Evolutionary conservation across 257 asterid genomes (phyloP).

Genomic region (Asclepias syriaca): DNA sequence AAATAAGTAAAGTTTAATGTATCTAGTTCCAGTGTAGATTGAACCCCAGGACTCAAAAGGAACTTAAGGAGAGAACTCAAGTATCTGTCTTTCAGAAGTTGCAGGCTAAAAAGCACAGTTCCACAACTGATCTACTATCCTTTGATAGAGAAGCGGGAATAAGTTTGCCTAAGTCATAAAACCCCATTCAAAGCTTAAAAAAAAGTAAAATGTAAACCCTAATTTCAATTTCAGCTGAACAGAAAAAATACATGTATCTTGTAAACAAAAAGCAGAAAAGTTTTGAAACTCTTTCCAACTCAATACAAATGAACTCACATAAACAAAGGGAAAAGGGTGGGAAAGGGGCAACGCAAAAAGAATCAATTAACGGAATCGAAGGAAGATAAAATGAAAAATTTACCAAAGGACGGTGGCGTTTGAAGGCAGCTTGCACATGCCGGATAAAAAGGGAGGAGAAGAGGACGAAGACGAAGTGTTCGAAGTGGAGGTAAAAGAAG

Average conservation of each 20-base stretch:
- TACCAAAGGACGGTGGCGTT: constrained; percentile 86
- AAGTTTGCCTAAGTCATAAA: not conserved
- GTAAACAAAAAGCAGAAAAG: not conserved
- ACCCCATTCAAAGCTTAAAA: not conserved
- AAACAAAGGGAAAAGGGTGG: not conserved
- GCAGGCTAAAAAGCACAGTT: not conserved
- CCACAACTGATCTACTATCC: not conserved
- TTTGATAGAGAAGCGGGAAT: not conserved
- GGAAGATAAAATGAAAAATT: not conserved
- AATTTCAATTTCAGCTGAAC: not conserved
- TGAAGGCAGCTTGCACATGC: constrained; percentile 65
- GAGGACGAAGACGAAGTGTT: constrained; percentile 51
- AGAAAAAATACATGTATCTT: not conserved
- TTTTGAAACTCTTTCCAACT: not conserved
- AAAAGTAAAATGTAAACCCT: not conserved
- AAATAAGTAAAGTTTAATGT: not conserved
- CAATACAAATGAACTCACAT: not conserved
- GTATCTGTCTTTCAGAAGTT: not conserved
- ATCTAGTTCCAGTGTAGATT: not conserved
- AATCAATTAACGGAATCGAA: not conserved
- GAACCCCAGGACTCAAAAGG: not conserved
- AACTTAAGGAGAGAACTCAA: not conserved
- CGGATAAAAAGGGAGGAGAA: constrained; percentile 71
- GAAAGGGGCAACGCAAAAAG: not conserved
- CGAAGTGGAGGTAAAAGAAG: constrained; percentile 45